Evolutionary conservation across 768 basidiomycete species (phyloP).

Genomic region (Pulveroboletus sp.): DNA sequence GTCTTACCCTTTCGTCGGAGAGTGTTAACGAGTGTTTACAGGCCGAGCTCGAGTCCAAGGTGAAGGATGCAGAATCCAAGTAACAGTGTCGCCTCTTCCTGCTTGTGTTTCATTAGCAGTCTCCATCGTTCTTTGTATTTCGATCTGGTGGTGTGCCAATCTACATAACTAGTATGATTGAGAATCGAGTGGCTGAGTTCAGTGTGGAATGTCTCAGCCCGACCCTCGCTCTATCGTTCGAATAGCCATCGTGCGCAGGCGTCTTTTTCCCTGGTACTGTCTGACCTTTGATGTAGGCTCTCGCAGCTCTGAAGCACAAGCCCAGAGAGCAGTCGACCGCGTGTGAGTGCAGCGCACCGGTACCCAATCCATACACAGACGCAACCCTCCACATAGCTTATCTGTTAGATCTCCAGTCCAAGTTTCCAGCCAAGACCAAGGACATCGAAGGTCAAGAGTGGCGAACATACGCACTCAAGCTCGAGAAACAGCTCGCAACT

Average conservation of each 20-base stretch:
- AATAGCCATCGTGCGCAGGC: slow-evolving; percentile 23
- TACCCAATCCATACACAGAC: background rate
- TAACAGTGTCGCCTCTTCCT: slow-evolving; percentile 5
- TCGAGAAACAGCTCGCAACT: slow-evolving; percentile 21
- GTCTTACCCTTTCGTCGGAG: slow-evolving; percentile 10
- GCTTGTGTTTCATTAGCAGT: slow-evolving; percentile 5
- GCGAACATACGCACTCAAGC: slow-evolving; percentile 27
- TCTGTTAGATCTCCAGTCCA: slow-evolving; percentile 23
- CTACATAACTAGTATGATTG: background rate
- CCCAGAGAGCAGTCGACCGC: slow-evolving; percentile 21
- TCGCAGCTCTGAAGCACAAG: slow-evolving; percentile 23
- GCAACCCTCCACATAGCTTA: slow-evolving; percentile 19
- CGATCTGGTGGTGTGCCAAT: background rate
- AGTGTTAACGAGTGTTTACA: slow-evolving; percentile 15
- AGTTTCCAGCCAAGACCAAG: slow-evolving; percentile 17
- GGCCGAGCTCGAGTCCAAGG: slow-evolving; percentile 29
- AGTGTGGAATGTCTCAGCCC: slow-evolving; percentile 3
- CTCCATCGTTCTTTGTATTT: background rate
- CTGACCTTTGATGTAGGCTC: slow-evolving; percentile 12
- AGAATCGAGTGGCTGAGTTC: background rate
- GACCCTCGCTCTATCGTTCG: slow-evolving; percentile 15
- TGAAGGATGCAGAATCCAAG: slow-evolving; percentile 22
- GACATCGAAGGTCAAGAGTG: slow-evolving; percentile 7
- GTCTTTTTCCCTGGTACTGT: background rate
- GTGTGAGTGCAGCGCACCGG: slow-evolving; percentile 8